Percentiles rank a stretch among this genome's conserved stretches.
Evolutionary conservation across 2,329 filamentous ascomycete species (phyloP).

Genomic region (Verticillium longisporum): DNA sequence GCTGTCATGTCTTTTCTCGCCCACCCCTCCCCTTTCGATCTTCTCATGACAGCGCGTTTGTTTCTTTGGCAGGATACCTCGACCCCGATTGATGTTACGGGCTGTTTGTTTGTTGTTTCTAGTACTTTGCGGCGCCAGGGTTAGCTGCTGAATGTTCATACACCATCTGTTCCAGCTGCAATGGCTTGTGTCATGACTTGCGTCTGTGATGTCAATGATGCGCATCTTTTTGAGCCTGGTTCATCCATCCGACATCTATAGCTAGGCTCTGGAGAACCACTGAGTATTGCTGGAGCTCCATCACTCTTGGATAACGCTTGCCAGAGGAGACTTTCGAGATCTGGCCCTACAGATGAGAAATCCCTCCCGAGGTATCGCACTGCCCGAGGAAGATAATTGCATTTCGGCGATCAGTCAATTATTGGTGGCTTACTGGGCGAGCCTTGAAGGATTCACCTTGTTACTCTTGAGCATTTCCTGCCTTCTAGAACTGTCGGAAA

Average conservation of each 20-base stretch:
- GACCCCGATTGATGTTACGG: neutral
- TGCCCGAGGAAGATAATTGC: too few species aligned
- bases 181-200: neutral
- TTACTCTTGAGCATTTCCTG: too few species aligned
- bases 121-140: neutral
- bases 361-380: too few species aligned
- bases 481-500: neutral
- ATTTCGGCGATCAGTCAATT: too few species aligned
- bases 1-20: neutral
- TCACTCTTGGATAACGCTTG: too few species aligned
- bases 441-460: too few species aligned
- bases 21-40: neutral
- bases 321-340: too few species aligned
- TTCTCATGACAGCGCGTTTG: neutral
- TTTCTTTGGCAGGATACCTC: conserved; percentile 1
- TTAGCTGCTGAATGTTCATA: neutral
- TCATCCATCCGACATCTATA: too few species aligned
- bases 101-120: neutral
- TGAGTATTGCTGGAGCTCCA: too few species aligned
- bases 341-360: too few species aligned
- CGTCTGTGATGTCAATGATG: neutral
- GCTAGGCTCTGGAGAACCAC: too few species aligned
- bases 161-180: neutral
- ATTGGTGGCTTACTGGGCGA: too few species aligned
- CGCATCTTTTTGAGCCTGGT: neutral